Evolutionary conservation across 139 green algal genomes (phyloP), one percentile per base, ranked within the genome.

Genomic region (Raphidocelis subcapitata): DNA sequence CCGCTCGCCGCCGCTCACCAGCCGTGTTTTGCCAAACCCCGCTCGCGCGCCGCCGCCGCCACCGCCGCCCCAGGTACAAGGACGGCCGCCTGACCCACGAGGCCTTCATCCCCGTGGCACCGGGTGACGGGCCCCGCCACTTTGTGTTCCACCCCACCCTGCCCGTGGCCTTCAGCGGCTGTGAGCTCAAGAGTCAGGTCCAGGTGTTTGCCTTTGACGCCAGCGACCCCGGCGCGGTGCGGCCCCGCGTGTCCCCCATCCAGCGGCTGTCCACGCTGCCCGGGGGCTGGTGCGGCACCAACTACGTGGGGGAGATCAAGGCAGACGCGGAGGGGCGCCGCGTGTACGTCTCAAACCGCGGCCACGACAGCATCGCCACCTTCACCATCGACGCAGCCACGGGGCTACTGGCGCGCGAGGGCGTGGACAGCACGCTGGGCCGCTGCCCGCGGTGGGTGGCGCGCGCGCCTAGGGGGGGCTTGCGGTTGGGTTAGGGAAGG

Each of bases 271-370:
- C 49, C 54, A 77, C 71, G 15, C 62, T 77, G 33, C 71, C 71
- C 1, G 31, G 41, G 26, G 71, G 46, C 32, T 77, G 60, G 47
- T 65, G 21, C 12, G 14, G 32, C 49, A 70, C 51, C 47, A 77
- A 77, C 71, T 77, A 77, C 20, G 71, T 77, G 18, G 62, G 71
- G 1, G 71, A 77, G 62, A 77, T 77, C 49, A 70, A 71, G 47
- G 51, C 71, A 4, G 61, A 70, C 49, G 29, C 16, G 21, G 51
- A 44, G 29, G 71, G 71, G 12, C 71, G 62, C 71, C 64, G 56
- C 47, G 62, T 77, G 49, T 77, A 77, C 64, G 62, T 71, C 18
- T 56, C 29, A 47, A 77, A 77, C 62, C 71, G 71, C n/a, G 71
- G 71, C 33, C 71, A 77, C 62, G 55, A 77, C 71, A 65, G 44